Evolutionary conservation across 2,329 filamentous ascomycete genomes (phyloP).

Genomic region (Tolypocladium cylindrosporum): DNA sequence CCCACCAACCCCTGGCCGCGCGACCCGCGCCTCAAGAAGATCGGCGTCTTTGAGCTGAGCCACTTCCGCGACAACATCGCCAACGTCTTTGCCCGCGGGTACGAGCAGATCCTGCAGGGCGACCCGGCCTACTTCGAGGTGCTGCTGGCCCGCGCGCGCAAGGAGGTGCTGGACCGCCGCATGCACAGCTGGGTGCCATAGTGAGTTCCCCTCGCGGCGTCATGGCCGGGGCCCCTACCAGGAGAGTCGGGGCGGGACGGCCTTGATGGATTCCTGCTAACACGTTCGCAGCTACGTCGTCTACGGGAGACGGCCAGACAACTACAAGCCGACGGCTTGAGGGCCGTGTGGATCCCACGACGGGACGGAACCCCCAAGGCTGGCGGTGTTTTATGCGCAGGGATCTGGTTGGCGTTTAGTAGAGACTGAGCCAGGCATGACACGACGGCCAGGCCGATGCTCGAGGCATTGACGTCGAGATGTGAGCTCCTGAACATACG

Average conservation of each 20-base stretch:
- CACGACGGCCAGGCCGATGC: neutral
- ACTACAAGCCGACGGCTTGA: neutral
- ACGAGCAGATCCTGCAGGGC: slow-evolving; percentile 11
- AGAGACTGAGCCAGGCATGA: neutral
- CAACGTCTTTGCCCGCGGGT: slow-evolving; percentile 12
- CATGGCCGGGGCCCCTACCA: no score
- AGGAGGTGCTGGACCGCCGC: slow-evolving; percentile 10
- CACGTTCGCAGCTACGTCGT: neutral
- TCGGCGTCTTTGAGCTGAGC: slow-evolving; percentile 14
- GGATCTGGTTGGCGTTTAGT: neutral
- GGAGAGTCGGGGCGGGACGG: no score
- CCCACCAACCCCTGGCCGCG: slow-evolving; percentile 20
- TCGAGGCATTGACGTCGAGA: neutral
- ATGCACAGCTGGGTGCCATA: slow-evolving; percentile 16
- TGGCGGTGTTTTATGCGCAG: neutral
- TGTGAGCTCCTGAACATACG: neutral
- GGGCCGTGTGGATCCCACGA: neutral
- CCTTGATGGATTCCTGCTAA: neutral
- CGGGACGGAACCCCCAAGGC: neutral
- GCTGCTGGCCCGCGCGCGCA: slow-evolving; percentile 9
- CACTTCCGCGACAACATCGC: slow-evolving; percentile 13
- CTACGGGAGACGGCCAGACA: neutral
- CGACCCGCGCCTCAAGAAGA: slow-evolving; percentile 16
- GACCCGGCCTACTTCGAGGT: slow-evolving; percentile 12
- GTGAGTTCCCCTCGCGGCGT: slow-evolving; percentile 1